A percentile compares a stretch with the other conserved stretches of the same genome.
Evolutionary conservation across 208 protist species (phyloP).

Genomic region (Trypanosoma mega): DNA sequence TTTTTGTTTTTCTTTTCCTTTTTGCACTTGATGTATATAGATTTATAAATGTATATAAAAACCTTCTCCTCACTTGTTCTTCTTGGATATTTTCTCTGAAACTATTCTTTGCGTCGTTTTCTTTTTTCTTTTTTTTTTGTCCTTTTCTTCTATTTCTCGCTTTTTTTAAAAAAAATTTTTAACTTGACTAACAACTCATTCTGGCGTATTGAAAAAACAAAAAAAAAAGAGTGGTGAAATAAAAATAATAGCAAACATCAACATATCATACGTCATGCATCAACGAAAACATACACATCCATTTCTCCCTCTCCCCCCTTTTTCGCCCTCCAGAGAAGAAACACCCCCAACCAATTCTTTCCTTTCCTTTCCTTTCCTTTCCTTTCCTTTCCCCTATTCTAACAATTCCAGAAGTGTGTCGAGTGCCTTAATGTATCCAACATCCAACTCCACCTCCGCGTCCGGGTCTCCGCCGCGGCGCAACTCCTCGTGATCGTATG

Average conservation of each 20-base stretch:
- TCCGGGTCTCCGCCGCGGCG: conserved; percentile 53
- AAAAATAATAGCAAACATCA: too few relatives aligned
- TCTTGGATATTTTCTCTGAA: too few relatives aligned
- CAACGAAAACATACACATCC: not conserved
- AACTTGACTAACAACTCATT: not conserved
- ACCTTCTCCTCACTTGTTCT: too few relatives aligned
- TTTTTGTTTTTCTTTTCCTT: not conserved
- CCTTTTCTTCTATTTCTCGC: not conserved
- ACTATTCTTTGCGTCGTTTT: too few relatives aligned
- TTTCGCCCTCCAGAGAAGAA: not conserved
- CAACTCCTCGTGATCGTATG: conserved; percentile 76
- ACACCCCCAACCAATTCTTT: not conserved
- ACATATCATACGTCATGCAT: not conserved
- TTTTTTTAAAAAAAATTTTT: not conserved
- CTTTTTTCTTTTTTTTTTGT: conserved; percentile 25
- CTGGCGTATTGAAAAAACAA: too few relatives aligned
- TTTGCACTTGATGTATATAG: conserved; percentile 1
- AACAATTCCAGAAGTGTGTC: conserved; percentile 69
- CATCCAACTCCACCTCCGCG: conserved; percentile 53
- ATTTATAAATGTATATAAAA: conserved; percentile 15
- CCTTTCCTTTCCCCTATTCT: conserved; percentile 1
- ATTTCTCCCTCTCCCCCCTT: not conserved
- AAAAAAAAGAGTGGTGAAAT: too few relatives aligned
- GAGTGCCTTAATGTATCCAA: conserved; percentile 79
- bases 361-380: not conserved